These are phyloP conservation scores for Camellia granthamiana DNA, from an alignment of 148 eudicot genomes.

Conservation along the genomic window DNA sequence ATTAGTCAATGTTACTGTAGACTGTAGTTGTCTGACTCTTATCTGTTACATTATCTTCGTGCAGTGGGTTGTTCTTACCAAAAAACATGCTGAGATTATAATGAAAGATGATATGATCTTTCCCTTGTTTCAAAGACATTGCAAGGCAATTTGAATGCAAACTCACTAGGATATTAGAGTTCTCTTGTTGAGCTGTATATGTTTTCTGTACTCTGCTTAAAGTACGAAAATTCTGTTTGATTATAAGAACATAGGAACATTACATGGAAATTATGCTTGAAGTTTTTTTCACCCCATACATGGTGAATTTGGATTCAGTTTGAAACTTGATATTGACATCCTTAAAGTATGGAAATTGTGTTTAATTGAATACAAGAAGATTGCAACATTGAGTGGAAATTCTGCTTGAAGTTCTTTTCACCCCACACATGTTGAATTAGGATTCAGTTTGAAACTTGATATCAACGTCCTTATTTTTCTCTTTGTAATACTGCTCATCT, in stretches of 20 bases:
- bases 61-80: slow-evolving; percentile 87
- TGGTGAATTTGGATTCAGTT: background rate
- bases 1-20: background rate
- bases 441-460: no score
- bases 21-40: slow-evolving; percentile 11
- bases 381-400: no score
- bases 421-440: no score
- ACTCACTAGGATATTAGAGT: background rate
- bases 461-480: background rate
- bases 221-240: background rate
- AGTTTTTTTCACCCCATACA: background rate
- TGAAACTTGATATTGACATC: no score
- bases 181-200: slow-evolving; percentile 11
- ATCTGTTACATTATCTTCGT: slow-evolving; percentile 25
- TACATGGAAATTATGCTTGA: no score
- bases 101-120: slow-evolving; percentile 67
- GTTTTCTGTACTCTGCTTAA: no score
- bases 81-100: slow-evolving; percentile 81
- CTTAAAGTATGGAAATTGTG: no score
- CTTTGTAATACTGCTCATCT: background rate
- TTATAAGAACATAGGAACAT: background rate
- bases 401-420: no score
- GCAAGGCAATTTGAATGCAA: slow-evolving; percentile 59
- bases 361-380: no score
- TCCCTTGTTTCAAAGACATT: slow-evolving; percentile 72